Evolutionary conservation across 202 grass and related monocot genomes (phyloP).

Genomic region (Bolboschoenoplectus hybrid): DNA sequence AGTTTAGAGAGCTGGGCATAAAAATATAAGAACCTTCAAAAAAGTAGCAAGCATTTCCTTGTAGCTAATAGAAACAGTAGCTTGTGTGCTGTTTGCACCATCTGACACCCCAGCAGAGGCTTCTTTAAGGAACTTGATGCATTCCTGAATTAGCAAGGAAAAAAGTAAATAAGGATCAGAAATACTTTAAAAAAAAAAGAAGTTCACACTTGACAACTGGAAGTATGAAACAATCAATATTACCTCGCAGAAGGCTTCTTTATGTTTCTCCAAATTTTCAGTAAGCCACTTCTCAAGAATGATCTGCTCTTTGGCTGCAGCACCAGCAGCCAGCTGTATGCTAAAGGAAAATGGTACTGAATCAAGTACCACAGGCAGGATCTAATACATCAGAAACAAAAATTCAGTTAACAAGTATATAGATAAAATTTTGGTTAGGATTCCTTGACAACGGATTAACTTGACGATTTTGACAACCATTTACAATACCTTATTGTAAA

Average conservation of each 20-base stretch:
- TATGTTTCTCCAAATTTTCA: constrained; percentile 66
- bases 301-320: constrained; percentile 63
- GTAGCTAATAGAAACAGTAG: constrained; percentile 48
- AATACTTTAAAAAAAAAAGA: constrained; percentile 14
- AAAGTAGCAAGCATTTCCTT: constrained; percentile 68
- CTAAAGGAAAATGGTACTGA: constrained; percentile 68
- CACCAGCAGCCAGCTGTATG: constrained; percentile 70
- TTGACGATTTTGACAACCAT: neutral
- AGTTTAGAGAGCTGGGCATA: constrained; percentile 19
- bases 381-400: constrained; percentile 55
- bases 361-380: constrained; percentile 70
- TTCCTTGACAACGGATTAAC: neutral
- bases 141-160: constrained; percentile 57
- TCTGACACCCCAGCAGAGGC: constrained; percentile 44
- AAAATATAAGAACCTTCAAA: constrained; percentile 66
- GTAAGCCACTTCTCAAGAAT: constrained; percentile 92
- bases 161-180: constrained; percentile 17
- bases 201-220: constrained; percentile 17
- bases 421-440: constrained; percentile 7
- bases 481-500: neutral
- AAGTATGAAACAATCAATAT: constrained; percentile 33
- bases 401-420: constrained; percentile 17
- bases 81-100: constrained; percentile 52
- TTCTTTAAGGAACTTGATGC: constrained; percentile 83
- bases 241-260: constrained; percentile 80